Conservation (phyloP, 768 basidiomycete species). For the Tulasnella sp. region DNA sequence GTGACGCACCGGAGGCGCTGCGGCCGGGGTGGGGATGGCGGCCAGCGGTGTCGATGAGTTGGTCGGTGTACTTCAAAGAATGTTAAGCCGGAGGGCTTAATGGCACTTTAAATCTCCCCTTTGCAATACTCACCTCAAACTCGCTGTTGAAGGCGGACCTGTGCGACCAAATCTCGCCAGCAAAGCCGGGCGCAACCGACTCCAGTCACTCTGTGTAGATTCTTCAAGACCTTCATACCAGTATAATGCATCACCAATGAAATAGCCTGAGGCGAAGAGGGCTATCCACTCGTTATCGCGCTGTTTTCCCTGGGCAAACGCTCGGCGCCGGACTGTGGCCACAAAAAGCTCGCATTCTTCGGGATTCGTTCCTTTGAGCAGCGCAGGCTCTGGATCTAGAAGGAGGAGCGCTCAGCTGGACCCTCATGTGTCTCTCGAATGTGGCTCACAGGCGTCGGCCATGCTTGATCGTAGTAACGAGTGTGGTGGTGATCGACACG, state of each 20-base stretch:
- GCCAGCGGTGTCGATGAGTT: background rate
- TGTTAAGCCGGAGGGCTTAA: too few species aligned
- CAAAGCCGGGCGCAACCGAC: background rate
- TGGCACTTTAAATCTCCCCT: too few species aligned
- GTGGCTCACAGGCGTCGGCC: too few species aligned
- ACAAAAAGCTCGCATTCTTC: background rate
- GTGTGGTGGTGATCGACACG: too few species aligned
- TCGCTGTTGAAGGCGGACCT: background rate
- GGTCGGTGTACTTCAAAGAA: background rate
- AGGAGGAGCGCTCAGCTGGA: background rate
- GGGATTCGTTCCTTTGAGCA: background rate
- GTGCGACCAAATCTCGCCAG: background rate
- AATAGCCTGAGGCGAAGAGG: background rate
- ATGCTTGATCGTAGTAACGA: too few species aligned
- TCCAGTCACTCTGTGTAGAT: background rate
- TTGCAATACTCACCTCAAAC: background rate
- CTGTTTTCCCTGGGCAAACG: background rate
- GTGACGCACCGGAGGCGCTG: background rate
- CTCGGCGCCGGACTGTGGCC: background rate
- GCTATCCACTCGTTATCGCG: conserved; percentile 7
- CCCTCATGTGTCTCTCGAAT: too few species aligned
- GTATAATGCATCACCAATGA: conserved; percentile 2
- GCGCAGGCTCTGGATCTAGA: background rate
- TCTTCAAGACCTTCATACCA: conserved; percentile 11
- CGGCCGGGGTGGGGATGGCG: background rate